phyloP scores from a whole-genome alignment of 140 eudicot genomes.

The Erigeron philadelphicus region DNA sequence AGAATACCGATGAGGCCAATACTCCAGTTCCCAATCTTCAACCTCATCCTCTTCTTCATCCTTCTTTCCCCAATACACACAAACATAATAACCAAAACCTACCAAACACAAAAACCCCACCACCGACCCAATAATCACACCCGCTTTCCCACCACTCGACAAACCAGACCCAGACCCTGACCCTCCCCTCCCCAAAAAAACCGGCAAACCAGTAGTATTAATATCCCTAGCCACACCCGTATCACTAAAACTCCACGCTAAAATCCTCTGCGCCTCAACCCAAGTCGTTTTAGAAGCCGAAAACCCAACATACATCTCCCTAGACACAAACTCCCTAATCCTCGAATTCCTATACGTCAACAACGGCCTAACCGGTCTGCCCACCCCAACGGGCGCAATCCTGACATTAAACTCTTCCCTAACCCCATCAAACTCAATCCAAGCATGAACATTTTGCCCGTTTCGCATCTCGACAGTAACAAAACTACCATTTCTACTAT shows the following conservation, averaged over 20 bases:
- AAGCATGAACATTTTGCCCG: slow-evolving; percentile 63
- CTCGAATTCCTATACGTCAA: slow-evolving; percentile 27
- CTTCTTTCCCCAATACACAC: slow-evolving; percentile 26
- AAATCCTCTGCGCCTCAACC: slow-evolving; percentile 61
- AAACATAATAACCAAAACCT: slow-evolving; percentile 41
- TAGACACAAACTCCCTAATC: slow-evolving; percentile 33
- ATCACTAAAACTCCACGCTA: slow-evolving; percentile 81
- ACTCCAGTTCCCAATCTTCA: slow-evolving; percentile 86
- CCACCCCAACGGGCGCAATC: slow-evolving; percentile 55
- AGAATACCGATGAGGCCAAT: slow-evolving; percentile 68
- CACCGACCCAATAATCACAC: slow-evolving; percentile 42
- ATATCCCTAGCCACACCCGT: slow-evolving; percentile 51
- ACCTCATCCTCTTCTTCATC: slow-evolving; percentile 51
- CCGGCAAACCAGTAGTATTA: slow-evolving; percentile 43
- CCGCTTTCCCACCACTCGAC: slow-evolving; percentile 42
- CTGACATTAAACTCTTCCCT: slow-evolving; percentile 52
- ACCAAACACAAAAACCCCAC: slow-evolving; percentile 11
- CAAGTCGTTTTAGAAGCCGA: slow-evolving; percentile 53
- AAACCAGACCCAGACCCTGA: slow-evolving; percentile 26
- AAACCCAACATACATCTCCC: slow-evolving; percentile 64
- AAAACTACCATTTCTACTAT: slow-evolving; percentile 25
- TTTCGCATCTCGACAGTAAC: slow-evolving; percentile 42
- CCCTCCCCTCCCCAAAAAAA: slow-evolving; percentile 22
- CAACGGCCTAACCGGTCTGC: slow-evolving; percentile 41
- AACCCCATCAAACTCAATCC: slow-evolving; percentile 70